Base-by-base conservation (phyloP, 2,329 filamentous ascomycete species). In the Amylocarpus encephaloides region DNA sequence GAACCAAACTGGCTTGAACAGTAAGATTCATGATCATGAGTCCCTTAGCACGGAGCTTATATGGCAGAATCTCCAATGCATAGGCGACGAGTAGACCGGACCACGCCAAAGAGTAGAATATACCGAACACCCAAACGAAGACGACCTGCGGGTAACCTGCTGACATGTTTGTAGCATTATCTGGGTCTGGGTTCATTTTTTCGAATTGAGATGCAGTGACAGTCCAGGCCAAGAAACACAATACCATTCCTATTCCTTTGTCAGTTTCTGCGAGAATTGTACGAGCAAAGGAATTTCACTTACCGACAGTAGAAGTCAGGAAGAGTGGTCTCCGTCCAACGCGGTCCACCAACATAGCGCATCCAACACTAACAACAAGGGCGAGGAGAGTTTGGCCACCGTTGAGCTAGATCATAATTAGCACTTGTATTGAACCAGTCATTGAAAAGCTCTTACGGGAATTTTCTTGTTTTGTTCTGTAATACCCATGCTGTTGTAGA, bases 11-110 rank as follows among this genome's bases (percentile, higher is more conserved):
- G 42, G 78, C 78, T 65, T 84, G 79, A 18, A 84, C 73, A 16
- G 75, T 77, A 45, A 84, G 74, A 64, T 83, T 83, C 76, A 83
- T 80, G 57, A 84, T 73, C 72, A 78, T 79, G 71, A 80, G 53
- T 42, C 62, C 64, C 57, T 65, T 66, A 11, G 64, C 64, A 54
- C 63, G 56, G 15, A 76, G 69, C 61, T 70, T 71, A 67, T 75
- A 76, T 6, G 74, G 74, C 51, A 77, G 67, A 53, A 76, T 70
- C 64, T 77, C 74, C 51, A 76, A 70, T 38, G 72, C 65, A 60
- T 77, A 82, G 48, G 73, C 75, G 55, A 80, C 70, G 18, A 80
- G 71, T 39, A 80, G 71, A 51, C 76, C 76, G 29, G 77, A 79
- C 76, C 76, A 80, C 19, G 75, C 76, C 54, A 80, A 68, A 30